These are phyloP conservation scores for Erythrobasidium hasegawianum DNA, from an alignment of 1,284 basidiomycete species.

Conservation along the genomic window DNA sequence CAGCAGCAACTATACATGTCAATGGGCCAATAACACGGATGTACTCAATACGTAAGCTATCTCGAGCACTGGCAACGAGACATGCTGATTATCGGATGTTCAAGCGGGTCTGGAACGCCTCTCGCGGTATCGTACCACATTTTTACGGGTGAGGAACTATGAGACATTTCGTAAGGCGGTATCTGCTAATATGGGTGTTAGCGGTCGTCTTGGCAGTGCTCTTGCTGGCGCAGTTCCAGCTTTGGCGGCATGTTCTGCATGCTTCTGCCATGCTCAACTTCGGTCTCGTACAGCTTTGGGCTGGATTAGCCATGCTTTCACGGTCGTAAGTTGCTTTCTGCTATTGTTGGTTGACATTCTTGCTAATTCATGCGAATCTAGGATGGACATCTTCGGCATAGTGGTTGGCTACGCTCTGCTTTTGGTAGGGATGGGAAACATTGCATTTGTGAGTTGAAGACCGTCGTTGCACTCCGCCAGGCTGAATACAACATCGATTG, in stretches of 20 bases:
- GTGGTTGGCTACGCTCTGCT: slow-evolving; percentile 1
- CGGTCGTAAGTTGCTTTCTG: slow-evolving; percentile 7
- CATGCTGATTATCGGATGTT: background rate
- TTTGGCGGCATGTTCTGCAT: slow-evolving; percentile 15
- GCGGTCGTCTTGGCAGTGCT: background rate
- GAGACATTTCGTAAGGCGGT: too few species aligned
- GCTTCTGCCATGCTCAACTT: slow-evolving; percentile 26
- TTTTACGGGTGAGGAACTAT: slow-evolving; percentile 18
- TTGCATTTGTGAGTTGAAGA: slow-evolving; percentile 6
- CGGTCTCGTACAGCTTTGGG: slow-evolving; percentile 29
- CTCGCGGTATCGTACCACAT: slow-evolving; percentile 16
- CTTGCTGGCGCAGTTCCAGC: slow-evolving; percentile 25
- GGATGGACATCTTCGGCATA: slow-evolving; percentile 8
- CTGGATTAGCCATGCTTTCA: slow-evolving; percentile 14
- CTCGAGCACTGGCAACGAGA: background rate
- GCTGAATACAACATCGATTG: too few species aligned
- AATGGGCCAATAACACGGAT: slow-evolving; percentile 30
- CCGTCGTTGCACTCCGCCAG: too few species aligned
- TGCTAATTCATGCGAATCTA: too few species aligned
- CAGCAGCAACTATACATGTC: slow-evolving; percentile 7
- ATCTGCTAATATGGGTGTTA: background rate
- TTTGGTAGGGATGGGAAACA: slow-evolving; percentile 13
- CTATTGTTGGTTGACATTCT: too few species aligned
- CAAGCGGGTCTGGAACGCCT: slow-evolving; percentile 4
- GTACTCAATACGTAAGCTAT: slow-evolving; percentile 26